phyloP scores from a whole-genome alignment of 345 rosid species.

The Rhodomyrtus tomentosa region DNA sequence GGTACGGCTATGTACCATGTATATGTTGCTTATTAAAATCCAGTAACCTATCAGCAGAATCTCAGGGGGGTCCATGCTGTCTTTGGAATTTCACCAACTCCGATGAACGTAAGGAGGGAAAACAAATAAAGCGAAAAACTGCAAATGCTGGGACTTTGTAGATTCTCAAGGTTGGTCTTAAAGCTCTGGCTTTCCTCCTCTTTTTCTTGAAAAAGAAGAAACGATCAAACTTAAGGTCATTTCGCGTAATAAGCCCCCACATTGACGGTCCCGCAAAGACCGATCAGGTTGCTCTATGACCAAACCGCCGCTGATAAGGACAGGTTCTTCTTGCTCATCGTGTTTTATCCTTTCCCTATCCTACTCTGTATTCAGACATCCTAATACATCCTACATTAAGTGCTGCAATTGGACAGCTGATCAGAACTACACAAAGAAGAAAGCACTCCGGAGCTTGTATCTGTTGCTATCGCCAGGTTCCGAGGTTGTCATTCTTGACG shows the following conservation, averaged over 20 bases:
- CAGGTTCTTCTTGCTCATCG: background rate
- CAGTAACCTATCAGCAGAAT: background rate
- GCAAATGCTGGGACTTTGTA: slow-evolving; percentile 8
- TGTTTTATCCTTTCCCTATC: background rate
- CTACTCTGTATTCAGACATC: background rate
- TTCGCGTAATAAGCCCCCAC: background rate
- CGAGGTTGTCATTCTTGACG: background rate
- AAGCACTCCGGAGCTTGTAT: background rate
- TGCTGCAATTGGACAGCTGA: background rate
- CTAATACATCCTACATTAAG: background rate
- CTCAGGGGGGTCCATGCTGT: background rate
- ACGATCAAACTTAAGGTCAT: background rate
- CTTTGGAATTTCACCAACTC: background rate
- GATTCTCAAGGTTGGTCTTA: slow-evolving; percentile 35
- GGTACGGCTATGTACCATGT: slow-evolving; percentile 16
- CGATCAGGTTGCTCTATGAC: background rate
- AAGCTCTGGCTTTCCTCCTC: slow-evolving; percentile 12
- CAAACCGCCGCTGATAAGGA: background rate
- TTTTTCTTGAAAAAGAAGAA: background rate
- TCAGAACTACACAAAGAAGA: background rate
- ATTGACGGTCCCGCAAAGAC: background rate
- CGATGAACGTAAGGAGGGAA: background rate
- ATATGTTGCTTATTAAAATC: slow-evolving; percentile 1
- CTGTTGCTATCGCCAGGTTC: background rate
- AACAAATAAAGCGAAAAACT: background rate